Percentiles rank a stretch among this genome's conserved stretches.
These are phyloP conservation scores for Heliamphora exappendiculata DNA, from an alignment of 148 eudicot genomes.

Conservation along the genomic window DNA sequence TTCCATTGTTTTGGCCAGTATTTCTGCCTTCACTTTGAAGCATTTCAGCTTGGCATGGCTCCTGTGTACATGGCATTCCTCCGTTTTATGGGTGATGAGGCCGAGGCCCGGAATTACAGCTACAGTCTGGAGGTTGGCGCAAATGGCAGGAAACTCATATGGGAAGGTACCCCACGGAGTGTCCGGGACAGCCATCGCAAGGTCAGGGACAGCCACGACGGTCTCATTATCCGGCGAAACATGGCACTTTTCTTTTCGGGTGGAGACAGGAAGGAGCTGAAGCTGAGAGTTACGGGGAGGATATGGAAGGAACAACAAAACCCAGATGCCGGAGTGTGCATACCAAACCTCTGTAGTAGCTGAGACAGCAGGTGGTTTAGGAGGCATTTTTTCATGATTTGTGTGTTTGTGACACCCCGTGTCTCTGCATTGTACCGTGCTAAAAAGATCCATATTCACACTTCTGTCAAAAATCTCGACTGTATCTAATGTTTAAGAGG, in stretches of 20 bases:
- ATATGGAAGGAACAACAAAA: conserved; percentile 87
- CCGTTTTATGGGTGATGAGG: conserved; percentile 94
- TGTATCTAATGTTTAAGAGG: background rate
- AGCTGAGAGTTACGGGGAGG: conserved; percentile 85
- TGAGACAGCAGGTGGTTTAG: background rate
- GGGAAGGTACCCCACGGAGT: conserved; percentile 95
- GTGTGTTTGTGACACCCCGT: background rate
- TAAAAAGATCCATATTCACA: too few species aligned
- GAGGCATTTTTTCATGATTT: background rate
- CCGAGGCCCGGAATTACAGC: conserved; percentile 66
- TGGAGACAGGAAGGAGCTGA: conserved; percentile 84
- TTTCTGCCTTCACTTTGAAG: conserved; percentile 94
- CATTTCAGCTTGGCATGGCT: conserved; percentile 77
- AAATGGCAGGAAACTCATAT: conserved; percentile 70
- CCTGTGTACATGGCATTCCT: conserved; percentile 97
- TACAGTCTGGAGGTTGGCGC: conserved; percentile 96
- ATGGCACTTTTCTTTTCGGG: conserved; percentile 96
- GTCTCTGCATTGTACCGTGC: background rate
- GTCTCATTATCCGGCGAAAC: conserved; percentile 82
- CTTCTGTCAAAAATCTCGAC: background rate
- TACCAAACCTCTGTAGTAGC: conserved; percentile 4
- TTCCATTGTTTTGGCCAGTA: conserved; percentile 94
- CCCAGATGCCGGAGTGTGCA: conserved; percentile 1
- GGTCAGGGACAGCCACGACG: conserved; percentile 91
- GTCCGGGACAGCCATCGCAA: conserved; percentile 86